Evolutionary conservation across 2,329 filamentous ascomycete genomes (phyloP), one percentile per base, ranked within the genome.

Genomic region (Claviceps pazoutovae): DNA sequence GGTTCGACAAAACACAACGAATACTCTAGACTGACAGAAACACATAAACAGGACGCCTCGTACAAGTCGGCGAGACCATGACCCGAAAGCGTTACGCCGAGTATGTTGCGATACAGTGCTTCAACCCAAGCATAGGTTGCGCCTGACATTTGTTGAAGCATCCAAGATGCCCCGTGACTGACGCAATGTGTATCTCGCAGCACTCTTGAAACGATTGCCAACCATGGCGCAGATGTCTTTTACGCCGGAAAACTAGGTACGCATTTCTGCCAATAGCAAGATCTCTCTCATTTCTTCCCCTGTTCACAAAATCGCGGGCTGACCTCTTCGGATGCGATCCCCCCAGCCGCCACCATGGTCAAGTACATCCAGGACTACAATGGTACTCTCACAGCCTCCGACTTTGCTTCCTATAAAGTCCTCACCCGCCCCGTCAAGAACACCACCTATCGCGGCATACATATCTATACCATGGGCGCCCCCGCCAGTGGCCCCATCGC

Each of bases 361-460:
- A 70, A 77, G 16, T 77, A 82, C 0, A 67, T 95, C 17, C 80
- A 82, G 59, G 70, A 73, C 0, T 68, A 73, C 2, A 88, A 90
- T 57, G 91, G 91, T n/a, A 91, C 80, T 11, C 89, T 96, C 83
- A 90, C 87, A 0, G 63, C 93, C 1, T 75, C 81, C 0, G 91
- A 97, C 66, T 71, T 96, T 34, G 69, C 71, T 42, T 78, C 82
- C 57, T 97, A 96, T 69, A 75, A 75, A 1, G 71, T 86, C n/a
- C 71, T 78, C 26, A 72, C 82, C 3, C 73, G 93, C 54, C 58
- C 78, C 75, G 74, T 84, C 2, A 72, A 83, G 2, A 74, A 75
- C 56, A 79, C 83, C 56, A 72, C 76, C 5, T 89, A 85, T 66
- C 76, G 84, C 16, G 85, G 82, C 36, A 86, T 81, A 66, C 82